Base-by-base conservation (phyloP, 139 green algal species). In the Haematococcus lacustris region DNA sequence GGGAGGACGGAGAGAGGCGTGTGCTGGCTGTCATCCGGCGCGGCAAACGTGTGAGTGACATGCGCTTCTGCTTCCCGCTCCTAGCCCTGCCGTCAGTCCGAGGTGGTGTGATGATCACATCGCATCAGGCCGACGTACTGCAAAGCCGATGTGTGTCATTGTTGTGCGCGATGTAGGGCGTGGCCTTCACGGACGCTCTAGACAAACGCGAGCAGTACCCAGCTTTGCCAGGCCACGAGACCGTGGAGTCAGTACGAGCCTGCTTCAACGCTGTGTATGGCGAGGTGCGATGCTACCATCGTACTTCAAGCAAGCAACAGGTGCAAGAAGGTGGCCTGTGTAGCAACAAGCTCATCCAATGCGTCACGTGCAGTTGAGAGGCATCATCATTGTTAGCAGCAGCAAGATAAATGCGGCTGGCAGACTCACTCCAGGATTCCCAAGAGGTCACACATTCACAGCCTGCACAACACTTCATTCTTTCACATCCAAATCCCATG, bases 111-210 rank as follows among this genome's bases (percentile, higher is more conserved):
- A n/a, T n/a, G n/a, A n/a, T n/a, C n/a, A n/a, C n/a, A n/a, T n/a
- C n/a, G n/a, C n/a, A n/a, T n/a, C n/a, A n/a, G n/a, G n/a, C n/a
- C n/a, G n/a, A n/a, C n/a, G n/a, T n/a, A n/a, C n/a, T n/a, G n/a
- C n/a, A n/a, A n/a, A n/a, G n/a, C n/a, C n/a, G n/a, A n/a, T n/a
- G n/a, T n/a, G n/a, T n/a, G n/a, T n/a, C n/a, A n/a, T n/a, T n/a
- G n/a, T n/a, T n/a, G n/a, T n/a, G n/a, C n/a, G n/a, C n/a, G n/a
- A 25, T 40, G 21, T 51, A 68, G 69, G 88, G 88, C 6, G 79
- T 90, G 21, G 78, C 78, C n/a, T 91, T 88, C 68, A 76, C 70
- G 26, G 79, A 89, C 28, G 84, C 84, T 0, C 61, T 86, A 40
- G 68, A 93, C 76, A 70, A 67, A 33, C 72, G 74, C 1, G 30